These are phyloP conservation scores for Gracilaria gracilis DNA, from an alignment of 23 red algal species.

Conservation along the genomic window DNA sequence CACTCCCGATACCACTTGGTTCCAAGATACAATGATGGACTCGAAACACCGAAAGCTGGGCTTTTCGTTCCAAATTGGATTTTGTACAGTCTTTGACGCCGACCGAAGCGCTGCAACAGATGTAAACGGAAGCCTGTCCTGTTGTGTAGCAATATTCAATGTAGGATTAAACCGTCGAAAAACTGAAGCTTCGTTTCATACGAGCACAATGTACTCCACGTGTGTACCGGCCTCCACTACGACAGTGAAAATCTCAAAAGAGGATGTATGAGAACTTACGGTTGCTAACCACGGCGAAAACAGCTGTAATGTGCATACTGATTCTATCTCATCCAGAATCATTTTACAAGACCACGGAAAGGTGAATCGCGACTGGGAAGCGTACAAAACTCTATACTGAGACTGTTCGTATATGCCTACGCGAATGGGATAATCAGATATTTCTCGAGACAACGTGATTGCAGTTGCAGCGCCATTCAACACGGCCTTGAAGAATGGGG, in stretches of 20 bases:
- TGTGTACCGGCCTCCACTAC: constrained; percentile 8
- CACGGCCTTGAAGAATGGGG: constrained; percentile 16
- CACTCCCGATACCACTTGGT: background rate
- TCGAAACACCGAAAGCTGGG: constrained; percentile 10
- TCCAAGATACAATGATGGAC: constrained; percentile 8
- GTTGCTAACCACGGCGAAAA: constrained; percentile 17
- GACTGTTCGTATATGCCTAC: constrained; percentile 8
- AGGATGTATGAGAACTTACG: background rate
- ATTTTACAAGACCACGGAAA: constrained; percentile 21
- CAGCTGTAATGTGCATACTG: constrained; percentile 1
- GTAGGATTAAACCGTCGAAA: background rate
- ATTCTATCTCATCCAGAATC: background rate
- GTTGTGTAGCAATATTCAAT: background rate
- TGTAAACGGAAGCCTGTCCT: background rate
- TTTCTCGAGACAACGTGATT: background rate
- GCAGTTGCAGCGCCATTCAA: constrained; percentile 6
- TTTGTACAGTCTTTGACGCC: background rate
- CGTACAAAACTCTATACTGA: background rate
- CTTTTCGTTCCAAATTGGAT: background rate
- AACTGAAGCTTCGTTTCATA: background rate
- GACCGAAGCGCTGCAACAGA: background rate
- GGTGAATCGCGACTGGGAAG: background rate
- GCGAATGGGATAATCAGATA: background rate
- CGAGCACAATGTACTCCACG: constrained; percentile 2
- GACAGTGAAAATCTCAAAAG: constrained; percentile 22